Base-by-base conservation (phyloP, 2,329 filamentous ascomycete genomes). In the Trichocomaceae sp. region DNA sequence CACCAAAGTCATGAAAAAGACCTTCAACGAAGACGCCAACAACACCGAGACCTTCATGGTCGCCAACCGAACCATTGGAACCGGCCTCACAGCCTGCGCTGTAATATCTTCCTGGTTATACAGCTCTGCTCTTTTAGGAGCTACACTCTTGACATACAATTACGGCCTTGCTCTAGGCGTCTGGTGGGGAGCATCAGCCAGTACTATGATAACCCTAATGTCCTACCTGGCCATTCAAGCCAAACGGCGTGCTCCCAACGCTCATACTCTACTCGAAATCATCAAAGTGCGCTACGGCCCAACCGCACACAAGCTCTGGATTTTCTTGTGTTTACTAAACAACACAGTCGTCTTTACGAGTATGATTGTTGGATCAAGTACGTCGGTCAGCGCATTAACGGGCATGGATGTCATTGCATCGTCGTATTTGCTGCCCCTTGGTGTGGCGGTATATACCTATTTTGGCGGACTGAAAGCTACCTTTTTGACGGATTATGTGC, bases 11-110 rank as follows among this genome's bases (percentile, higher is more conserved):
- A 26, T 26, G 23, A 26, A 26, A 26, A 26, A n/a, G n/a, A 26
- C 23, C 23, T 26, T 26, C 23, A 26, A 26, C 7, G 23, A 26
- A 26, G 23, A 26, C 23, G 23, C 23, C 23, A 26, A 26, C 9
- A 2, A 15, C 47, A 73, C 70, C 70, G 23, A 26, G 23, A 26
- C 23, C 23, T 80, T 80, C 61, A 80, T 80, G 72, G 78, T 75
- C 0, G 78, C 78, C 2, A 80, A 81, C 52, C 72, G 78, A 3
- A 72, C 68, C 9, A 76, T 81, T 0, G 71, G 75, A 1, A 78
- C 77, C 0, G 78, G 79, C 1, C 58, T 81, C 20, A 80, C 77
- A 6, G 74, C 78, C 7, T 33, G 8, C 8, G 29, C 29, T 12
- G 29, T 33, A 12, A 12, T 33, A 33, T 33, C 29, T 26, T 26